Evolutionary conservation across 495 filamentous ascomycete species (phyloP).

Genomic region (Penicillium robsamsonii): DNA sequence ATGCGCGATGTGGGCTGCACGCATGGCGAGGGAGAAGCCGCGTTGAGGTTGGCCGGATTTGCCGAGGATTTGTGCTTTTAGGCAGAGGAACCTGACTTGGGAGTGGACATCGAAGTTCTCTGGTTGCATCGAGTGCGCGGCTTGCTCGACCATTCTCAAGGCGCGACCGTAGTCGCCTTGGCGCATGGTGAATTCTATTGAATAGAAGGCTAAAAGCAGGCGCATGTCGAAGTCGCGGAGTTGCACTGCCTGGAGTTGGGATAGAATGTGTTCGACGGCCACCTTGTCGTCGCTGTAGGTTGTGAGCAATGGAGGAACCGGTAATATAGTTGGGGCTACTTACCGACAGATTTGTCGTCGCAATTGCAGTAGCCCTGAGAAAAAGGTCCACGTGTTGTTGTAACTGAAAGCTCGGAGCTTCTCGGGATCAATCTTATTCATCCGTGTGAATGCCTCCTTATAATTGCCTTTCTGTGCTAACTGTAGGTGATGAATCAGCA

Average conservation of each 20-base stretch:
- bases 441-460: constrained; percentile 61
- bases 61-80: constrained; percentile 73
- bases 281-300: constrained; percentile 58
- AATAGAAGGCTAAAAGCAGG: constrained; percentile 65
- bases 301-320: constrained; percentile 20
- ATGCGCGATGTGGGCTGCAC: constrained; percentile 75
- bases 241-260: constrained; percentile 55
- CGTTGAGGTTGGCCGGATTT: constrained; percentile 69
- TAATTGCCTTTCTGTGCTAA: constrained; percentile 65
- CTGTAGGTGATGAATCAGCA: constrained; percentile 34
- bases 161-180: constrained; percentile 61
- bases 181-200: constrained; percentile 69
- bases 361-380: constrained; percentile 69
- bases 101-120: constrained; percentile 72
- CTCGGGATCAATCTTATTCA: constrained; percentile 66
- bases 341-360: constrained; percentile 66
- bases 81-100: constrained; percentile 69
- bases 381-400: constrained; percentile 76
- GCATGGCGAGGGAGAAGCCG: constrained; percentile 78
- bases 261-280: constrained; percentile 63
- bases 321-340: constrained; percentile 1
- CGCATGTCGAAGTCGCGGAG: constrained; percentile 65
- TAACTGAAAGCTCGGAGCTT: constrained; percentile 71
- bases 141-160: constrained; percentile 63
- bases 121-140: constrained; percentile 62